Conservation (phyloP, 257 asterid genomes). For the Henckelia pumila region DNA sequence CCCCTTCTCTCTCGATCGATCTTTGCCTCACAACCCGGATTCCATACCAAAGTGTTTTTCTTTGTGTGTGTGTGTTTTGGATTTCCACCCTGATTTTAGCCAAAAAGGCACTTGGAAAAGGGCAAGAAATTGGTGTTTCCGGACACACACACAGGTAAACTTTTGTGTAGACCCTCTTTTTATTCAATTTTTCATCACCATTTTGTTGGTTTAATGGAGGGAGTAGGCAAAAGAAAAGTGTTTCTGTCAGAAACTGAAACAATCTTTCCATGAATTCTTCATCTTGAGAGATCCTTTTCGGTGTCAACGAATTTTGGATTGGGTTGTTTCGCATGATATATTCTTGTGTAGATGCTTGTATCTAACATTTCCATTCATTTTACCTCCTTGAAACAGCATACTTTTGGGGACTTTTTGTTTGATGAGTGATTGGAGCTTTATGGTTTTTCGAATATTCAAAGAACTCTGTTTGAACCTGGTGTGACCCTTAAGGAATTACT, state of each 20-base stretch:
- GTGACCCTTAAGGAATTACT: too few species aligned
- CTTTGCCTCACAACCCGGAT: conserved; percentile 26
- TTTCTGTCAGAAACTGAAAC: not conserved
- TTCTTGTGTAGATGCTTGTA: not conserved
- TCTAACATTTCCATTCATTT: not conserved
- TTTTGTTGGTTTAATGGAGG: not conserved
- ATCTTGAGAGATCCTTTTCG: not conserved
- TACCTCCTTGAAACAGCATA: too few species aligned
- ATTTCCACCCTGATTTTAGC: conserved; percentile 24
- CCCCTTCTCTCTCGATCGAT: conserved; percentile 29
- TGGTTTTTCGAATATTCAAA: too few species aligned
- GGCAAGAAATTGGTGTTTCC: conserved; percentile 17
- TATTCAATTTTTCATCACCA: not conserved
- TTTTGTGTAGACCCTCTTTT: too few species aligned
- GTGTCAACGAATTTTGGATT: not conserved
- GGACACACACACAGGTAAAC: conserved; percentile 17
- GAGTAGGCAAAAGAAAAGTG: not conserved
- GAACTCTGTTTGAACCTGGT: too few species aligned
- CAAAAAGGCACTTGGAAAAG: not conserved
- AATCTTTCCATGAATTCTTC: not conserved
- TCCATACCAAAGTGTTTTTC: not conserved
- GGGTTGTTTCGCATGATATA: too few species aligned
- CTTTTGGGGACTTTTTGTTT: too few species aligned
- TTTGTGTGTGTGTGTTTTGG: not conserved
- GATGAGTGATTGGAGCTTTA: too few species aligned